Evolutionary conservation across 495 filamentous ascomycete genomes (phyloP).

Genomic region (Penicillium robsamsonii): DNA sequence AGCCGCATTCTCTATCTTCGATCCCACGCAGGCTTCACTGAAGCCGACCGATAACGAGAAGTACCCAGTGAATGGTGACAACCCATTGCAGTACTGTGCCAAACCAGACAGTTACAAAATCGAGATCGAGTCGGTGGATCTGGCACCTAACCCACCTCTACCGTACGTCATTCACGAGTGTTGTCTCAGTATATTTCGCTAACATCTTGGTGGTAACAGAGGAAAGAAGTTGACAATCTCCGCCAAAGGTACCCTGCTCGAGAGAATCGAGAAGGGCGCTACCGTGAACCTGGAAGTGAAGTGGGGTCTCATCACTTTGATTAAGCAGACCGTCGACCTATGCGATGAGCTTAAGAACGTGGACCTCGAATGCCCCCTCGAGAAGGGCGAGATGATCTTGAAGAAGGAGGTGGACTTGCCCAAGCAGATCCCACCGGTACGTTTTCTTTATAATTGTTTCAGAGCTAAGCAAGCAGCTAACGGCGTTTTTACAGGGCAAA

Average conservation of each 20-base stretch:
- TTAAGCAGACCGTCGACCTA: slow-evolving; percentile 74
- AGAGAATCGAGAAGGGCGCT: slow-evolving; percentile 71
- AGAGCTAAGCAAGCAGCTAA: slow-evolving; percentile 11
- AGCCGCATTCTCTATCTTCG: slow-evolving; percentile 28
- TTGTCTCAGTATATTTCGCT: slow-evolving; percentile 3
- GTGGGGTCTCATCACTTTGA: slow-evolving; percentile 83
- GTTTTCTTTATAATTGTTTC: slow-evolving; percentile 27
- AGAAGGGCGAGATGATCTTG: slow-evolving; percentile 68
- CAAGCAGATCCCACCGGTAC: slow-evolving; percentile 82
- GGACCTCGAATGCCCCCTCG: slow-evolving; percentile 83
- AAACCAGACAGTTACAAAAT: slow-evolving; percentile 61
- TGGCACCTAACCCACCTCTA: slow-evolving; percentile 81
- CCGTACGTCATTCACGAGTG: slow-evolving; percentile 59
- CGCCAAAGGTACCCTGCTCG: slow-evolving; percentile 67
- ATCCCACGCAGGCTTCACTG: slow-evolving; percentile 35
- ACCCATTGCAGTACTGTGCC: slow-evolving; percentile 63
- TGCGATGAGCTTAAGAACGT: slow-evolving; percentile 87
- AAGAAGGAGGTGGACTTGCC: slow-evolving; percentile 83
- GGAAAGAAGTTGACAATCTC: slow-evolving; percentile 76
- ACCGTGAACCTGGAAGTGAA: slow-evolving; percentile 81
- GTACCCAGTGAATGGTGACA: slow-evolving; percentile 38
- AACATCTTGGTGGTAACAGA: slow-evolving; percentile 44
- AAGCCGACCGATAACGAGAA: slow-evolving; percentile 12
- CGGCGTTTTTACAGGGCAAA: slow-evolving; percentile 59
- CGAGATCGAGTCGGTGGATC: slow-evolving; percentile 71